Conservation (phyloP, 176 grass and related monocot genomes). For the Musa troglodytarum region DNA sequence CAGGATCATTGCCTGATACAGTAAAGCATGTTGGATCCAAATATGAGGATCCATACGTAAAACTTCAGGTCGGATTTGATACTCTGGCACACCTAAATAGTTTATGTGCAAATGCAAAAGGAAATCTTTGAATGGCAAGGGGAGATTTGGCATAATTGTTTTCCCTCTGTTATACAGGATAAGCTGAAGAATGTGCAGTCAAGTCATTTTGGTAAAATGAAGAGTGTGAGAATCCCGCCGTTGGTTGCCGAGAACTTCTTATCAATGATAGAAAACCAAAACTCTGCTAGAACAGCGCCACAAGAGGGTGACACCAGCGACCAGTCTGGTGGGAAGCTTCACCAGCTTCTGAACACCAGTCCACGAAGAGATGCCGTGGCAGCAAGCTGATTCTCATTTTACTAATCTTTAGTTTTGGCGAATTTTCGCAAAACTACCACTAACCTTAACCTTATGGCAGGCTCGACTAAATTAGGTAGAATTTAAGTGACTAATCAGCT, state of each 20-base stretch:
- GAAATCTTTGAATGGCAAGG: not conserved
- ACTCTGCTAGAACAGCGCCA: not conserved
- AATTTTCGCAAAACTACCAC: slow-evolving; percentile 5
- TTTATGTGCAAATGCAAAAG: not conserved
- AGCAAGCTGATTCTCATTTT: slow-evolving; percentile 3
- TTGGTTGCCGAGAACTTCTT: slow-evolving; percentile 23
- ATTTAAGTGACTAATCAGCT: not conserved
- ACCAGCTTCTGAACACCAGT: slow-evolving; percentile 17
- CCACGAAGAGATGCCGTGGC: slow-evolving; percentile 19
- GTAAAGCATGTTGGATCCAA: too few species aligned
- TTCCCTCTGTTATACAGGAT: slow-evolving; percentile 1
- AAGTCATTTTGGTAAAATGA: slow-evolving; percentile 1
- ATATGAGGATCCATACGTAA: too few species aligned
- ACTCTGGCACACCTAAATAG: not conserved
- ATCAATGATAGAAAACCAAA: slow-evolving; percentile 23
- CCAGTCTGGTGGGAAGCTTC: slow-evolving; percentile 9
- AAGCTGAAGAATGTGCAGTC: slow-evolving; percentile 10
- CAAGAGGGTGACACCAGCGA: not conserved
- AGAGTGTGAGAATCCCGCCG: slow-evolving; percentile 8
- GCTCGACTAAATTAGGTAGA: not conserved
- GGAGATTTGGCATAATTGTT: too few species aligned
- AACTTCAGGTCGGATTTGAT: too few species aligned
- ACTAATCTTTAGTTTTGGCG: not conserved
- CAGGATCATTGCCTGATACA: too few species aligned
- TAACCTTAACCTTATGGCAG: not conserved